Percentiles rank a stretch among this genome's conserved stretches.
phyloP scores from a whole-genome alignment of 306 rosid species.

The Cucurbita maxima region DNA sequence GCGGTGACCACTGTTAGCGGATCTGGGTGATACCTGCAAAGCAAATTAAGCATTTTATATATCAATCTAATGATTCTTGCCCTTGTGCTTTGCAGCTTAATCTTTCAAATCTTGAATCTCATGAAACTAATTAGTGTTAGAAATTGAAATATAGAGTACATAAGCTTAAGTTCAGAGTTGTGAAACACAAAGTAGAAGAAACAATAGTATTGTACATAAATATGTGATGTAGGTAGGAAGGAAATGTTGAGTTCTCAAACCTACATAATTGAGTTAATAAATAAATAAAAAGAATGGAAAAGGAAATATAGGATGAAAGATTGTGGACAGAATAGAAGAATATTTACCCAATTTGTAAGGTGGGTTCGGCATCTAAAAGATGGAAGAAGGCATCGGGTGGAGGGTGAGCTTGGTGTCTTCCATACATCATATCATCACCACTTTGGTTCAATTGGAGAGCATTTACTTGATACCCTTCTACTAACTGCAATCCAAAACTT shows the following conservation, averaged over 20 bases:
- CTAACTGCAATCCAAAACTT: slow-evolving; percentile 26
- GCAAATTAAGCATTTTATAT: neutral
- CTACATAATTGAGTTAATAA: too few relatives aligned
- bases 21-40: slow-evolving; percentile 61
- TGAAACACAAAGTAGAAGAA: too few relatives aligned
- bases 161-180: too few relatives aligned
- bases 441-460: slow-evolving; percentile 51
- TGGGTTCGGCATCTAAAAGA: slow-evolving; percentile 73
- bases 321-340: neutral
- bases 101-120: neutral
- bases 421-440: slow-evolving; percentile 61
- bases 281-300: too few relatives aligned
- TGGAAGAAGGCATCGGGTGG: slow-evolving; percentile 62
- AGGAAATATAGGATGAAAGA: neutral
- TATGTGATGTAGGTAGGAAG: too few relatives aligned
- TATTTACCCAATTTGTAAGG: slow-evolving; percentile 76
- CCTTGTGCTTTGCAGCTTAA: neutral
- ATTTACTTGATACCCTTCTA: slow-evolving; percentile 67
- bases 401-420: slow-evolving; percentile 43
- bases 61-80: neutral
- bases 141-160: too few relatives aligned
- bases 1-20: slow-evolving; percentile 62
- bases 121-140: too few relatives aligned
- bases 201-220: too few relatives aligned
- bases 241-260: too few relatives aligned